These are phyloP conservation scores for Septoria petroselini DNA, from an alignment of 2,329 filamentous ascomycete species.

Conservation along the genomic window DNA sequence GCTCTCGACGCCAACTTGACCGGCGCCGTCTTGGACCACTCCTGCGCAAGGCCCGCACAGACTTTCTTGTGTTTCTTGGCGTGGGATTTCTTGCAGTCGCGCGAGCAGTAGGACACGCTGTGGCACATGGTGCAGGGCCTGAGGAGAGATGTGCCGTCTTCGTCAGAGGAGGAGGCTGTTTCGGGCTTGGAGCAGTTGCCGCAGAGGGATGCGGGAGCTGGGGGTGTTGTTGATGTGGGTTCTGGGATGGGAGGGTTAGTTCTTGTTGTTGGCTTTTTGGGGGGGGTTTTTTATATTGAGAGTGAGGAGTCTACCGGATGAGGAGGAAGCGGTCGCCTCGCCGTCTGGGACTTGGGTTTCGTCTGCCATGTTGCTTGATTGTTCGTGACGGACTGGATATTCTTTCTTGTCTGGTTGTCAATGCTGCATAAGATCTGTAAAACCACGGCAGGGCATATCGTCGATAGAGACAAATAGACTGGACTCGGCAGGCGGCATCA, in stretches of 20 bases:
- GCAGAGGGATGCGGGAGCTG: conserved; percentile 7
- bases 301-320: conserved; percentile 2
- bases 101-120: conserved; percentile 41
- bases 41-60: conserved; percentile 41
- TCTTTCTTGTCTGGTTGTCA: too few relatives aligned
- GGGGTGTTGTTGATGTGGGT: background rate
- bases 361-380: background rate
- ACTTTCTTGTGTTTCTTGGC: conserved; percentile 43
- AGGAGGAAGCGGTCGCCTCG: background rate
- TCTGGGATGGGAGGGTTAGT: too few relatives aligned
- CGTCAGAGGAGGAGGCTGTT: conserved; percentile 18
- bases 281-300: background rate
- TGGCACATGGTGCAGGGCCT: conserved; percentile 43
- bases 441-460: background rate
- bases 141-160: conserved; percentile 21
- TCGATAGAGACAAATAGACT: too few relatives aligned
- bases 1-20: conserved; percentile 41
- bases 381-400: background rate
- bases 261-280: background rate
- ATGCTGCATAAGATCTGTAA: background rate
- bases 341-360: background rate
- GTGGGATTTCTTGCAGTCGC: conserved; percentile 43
- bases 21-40: conserved; percentile 39
- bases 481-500: too few relatives aligned
- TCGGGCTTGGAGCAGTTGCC: conserved; percentile 21